Base-by-base conservation (phyloP, 225 moss, liverwort and hornwort species). In the Anthoceros angustus region DNA sequence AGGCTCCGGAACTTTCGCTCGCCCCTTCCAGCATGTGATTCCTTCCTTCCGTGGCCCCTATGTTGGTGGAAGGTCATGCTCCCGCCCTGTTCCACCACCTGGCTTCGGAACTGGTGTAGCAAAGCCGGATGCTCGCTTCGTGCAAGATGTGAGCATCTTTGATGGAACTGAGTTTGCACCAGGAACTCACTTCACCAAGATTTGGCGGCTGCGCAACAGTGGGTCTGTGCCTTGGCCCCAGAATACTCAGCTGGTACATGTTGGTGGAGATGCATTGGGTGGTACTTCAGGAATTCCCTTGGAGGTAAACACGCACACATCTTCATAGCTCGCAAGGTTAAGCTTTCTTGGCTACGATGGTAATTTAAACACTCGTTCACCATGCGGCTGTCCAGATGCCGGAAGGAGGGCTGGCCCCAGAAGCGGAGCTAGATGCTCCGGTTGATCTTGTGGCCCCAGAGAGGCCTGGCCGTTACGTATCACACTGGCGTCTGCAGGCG, bases 151-250 rank as follows among this genome's bases (percentile, higher is more conserved):
- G 12, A 98, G 88, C 9, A 87, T 98, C 71, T 81, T 86, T 73
- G 95, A 98, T 69, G 95, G 95, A 40, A 91, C 95, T 11, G 95
- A 91, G 74, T 77, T 98, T 72, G 74, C 82, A 39, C 92, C 91
- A 0, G 79, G 82, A 42, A 80, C 82, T 21, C 69, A 68, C 5
- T 98, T 98, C 68, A 88, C 91, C 40, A 95, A 95, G 61, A 87
- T 88, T 42, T 95, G 95, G 95, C 88, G 95, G 10, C 63, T 95
- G 64, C 91, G 91, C 2, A 98, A 98, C 41, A 98, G 88, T 42
- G 95, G 95, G 1, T 80, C 84, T 26, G 70, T 77, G 26, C 69
- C 77, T 16, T 98, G 95, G 95, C 83, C 88, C 8, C 73, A 77
- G 61, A 69, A 70, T 21, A 98, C 95, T 61, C 91, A 80, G 62